These are phyloP conservation scores for Acer yangbiense DNA, from an alignment of 345 rosid species.

Conservation along the genomic window DNA sequence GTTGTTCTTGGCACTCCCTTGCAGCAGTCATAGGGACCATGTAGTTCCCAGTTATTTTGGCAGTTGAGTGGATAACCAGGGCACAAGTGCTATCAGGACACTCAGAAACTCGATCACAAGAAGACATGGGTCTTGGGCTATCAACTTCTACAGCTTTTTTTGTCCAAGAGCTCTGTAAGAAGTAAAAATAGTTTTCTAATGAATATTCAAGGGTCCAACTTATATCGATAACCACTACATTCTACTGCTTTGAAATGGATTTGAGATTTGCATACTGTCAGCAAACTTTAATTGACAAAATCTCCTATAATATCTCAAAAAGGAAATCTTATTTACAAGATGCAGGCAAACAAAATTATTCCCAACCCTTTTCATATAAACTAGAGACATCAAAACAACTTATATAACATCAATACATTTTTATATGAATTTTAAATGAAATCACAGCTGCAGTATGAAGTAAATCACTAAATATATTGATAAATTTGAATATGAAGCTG, in stretches of 20 bases:
- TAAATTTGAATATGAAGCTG: background rate
- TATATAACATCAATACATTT: background rate
- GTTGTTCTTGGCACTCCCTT: constrained; percentile 28
- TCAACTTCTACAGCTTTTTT: constrained; percentile 47
- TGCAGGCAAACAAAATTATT: background rate
- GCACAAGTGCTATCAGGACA: constrained; percentile 61
- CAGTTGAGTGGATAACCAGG: constrained; percentile 54
- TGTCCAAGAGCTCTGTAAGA: constrained; percentile 62
- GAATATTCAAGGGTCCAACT: background rate
- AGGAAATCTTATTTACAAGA: background rate
- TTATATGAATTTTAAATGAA: background rate
- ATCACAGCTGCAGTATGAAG: background rate
- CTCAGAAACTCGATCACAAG: constrained; percentile 40
- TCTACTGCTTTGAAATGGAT: constrained; percentile 2
- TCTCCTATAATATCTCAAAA: background rate
- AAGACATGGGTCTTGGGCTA: constrained; percentile 37
- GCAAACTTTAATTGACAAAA: background rate
- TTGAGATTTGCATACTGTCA: constrained; percentile 4
- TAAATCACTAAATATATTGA: background rate
- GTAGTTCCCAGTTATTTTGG: constrained; percentile 37
- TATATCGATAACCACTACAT: background rate
- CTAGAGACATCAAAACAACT: background rate
- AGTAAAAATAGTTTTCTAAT: background rate
- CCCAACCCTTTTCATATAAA: background rate
- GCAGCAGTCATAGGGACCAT: constrained; percentile 25